Evolutionary conservation across 805 yeast species (phyloP), one percentile per base, ranked within the genome.

Genomic region (Candida broadrunensis): DNA sequence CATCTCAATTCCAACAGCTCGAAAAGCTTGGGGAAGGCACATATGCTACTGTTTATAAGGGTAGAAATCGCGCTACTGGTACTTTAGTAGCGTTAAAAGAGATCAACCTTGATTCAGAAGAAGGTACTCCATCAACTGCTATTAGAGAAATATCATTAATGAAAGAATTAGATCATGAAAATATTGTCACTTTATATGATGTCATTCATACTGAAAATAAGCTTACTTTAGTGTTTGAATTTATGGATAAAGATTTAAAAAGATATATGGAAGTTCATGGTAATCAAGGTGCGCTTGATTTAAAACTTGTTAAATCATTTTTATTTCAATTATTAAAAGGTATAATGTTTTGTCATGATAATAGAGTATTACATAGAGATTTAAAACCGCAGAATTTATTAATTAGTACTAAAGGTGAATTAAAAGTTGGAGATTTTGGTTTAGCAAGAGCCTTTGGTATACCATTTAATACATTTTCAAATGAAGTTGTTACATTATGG

Each of bases 111-210:
- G 99, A 93, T 58, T 84, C 95, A 38, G 99, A 93, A 58, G 97
- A 93, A 67, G 99, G 99, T 29, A 95, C 98, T 1, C 99, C 99
- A 6, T 88, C 97, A 4, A 93, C 99, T 1, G 99, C 99, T 2
- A 91, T 91, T 54, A 77, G 99, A 49, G 99, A 91, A 64, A 91
- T 91, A 47, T 91, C 98, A 4, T 71, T 91, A 43, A 85, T 91
- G 88, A 91, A 91, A 65, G 99, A 91, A 64, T 73, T 91, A 45
- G 88, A 87, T 59, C 95, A 90, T 60, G 96, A 86, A 50, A 91
- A 91, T 62, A 88, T 91, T 48, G 95, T 91, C 34, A 82, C 96
- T 12, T 68, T 91, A 37, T 89, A 89, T 66, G 99, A 91, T 61
- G 97, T 91, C 33, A 90, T 93, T 46, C 98, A 91, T 63, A 88